Evolutionary conservation across 768 basidiomycete genomes (phyloP).

Genomic region (Clitopilus hobsonii): DNA sequence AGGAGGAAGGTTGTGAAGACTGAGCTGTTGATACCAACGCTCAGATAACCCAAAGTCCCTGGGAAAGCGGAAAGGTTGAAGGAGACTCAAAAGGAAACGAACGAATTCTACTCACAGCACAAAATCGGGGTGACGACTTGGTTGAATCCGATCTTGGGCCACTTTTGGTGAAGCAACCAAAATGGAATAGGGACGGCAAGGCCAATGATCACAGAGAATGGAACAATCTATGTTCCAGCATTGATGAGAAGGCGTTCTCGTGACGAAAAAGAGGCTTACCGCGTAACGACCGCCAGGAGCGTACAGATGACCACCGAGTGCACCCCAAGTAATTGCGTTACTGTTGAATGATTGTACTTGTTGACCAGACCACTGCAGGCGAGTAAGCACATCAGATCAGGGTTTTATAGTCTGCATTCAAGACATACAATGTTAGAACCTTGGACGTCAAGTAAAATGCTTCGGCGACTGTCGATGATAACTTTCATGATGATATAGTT

Average conservation of each 20-base stretch:
- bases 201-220: conserved; percentile 44
- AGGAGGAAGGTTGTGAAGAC: conserved; percentile 41
- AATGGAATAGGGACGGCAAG: conserved; percentile 52
- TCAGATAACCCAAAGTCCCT: conserved; percentile 43
- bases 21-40: conserved; percentile 55
- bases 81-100: no score
- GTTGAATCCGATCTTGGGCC: conserved; percentile 42
- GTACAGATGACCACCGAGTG: conserved; percentile 43
- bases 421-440: conserved; percentile 46
- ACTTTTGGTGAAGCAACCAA: conserved; percentile 44
- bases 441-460: conserved; percentile 44
- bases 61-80: neutral
- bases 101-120: conserved; percentile 22
- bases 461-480: conserved; percentile 43
- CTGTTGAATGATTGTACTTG: conserved; percentile 37
- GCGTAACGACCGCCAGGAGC: conserved; percentile 42
- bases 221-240: conserved; percentile 39
- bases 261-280: conserved; percentile 20
- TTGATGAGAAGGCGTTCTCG: conserved; percentile 1
- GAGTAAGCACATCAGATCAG: conserved; percentile 16
- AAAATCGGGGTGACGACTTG: conserved; percentile 48
- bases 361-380: conserved; percentile 40
- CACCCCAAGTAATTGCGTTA: conserved; percentile 56
- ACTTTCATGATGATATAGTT: conserved; percentile 54
- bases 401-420: neutral